These are phyloP conservation scores for Ophidiomyces ophidiicola DNA, from an alignment of 2,329 filamentous ascomycete genomes.

Conservation along the genomic window DNA sequence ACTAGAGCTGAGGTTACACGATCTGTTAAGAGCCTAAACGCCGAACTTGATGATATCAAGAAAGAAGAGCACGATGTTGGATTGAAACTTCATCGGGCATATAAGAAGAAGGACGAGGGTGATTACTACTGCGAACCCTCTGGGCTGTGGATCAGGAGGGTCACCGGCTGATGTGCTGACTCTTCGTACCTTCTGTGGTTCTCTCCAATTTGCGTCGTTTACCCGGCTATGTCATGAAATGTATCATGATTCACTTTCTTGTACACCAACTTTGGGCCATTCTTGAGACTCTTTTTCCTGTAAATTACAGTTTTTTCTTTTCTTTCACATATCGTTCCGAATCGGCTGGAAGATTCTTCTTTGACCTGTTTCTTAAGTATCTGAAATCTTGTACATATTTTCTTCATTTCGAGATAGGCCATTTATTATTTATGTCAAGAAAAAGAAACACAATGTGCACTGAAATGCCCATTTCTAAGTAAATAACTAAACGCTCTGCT, in stretches of 20 bases:
- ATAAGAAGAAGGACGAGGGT: conserved; percentile 61
- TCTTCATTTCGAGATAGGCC: not conserved
- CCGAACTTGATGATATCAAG: conserved; percentile 59
- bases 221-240: not conserved
- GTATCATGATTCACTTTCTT: conserved; percentile 4
- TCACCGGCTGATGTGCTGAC: conserved; percentile 47
- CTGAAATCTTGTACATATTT: conserved; percentile 2
- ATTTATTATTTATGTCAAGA: not conserved
- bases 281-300: not conserved
- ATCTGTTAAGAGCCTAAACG: conserved; percentile 54
- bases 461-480: not conserved
- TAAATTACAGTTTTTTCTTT: not conserved
- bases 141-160: conserved; percentile 64
- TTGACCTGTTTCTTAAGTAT: not conserved
- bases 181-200: not conserved
- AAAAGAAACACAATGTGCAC: not conserved
- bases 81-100: conserved; percentile 58
- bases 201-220: not conserved
- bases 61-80: conserved; percentile 69
- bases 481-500: not conserved
- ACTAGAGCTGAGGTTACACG: conserved; percentile 43
- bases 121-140: conserved; percentile 38
- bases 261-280: not conserved
- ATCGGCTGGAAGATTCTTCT: not conserved
- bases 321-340: not conserved